Conservation (phyloP, 2,329 filamentous ascomycete species). For the Chaetomium globosum region DNA sequence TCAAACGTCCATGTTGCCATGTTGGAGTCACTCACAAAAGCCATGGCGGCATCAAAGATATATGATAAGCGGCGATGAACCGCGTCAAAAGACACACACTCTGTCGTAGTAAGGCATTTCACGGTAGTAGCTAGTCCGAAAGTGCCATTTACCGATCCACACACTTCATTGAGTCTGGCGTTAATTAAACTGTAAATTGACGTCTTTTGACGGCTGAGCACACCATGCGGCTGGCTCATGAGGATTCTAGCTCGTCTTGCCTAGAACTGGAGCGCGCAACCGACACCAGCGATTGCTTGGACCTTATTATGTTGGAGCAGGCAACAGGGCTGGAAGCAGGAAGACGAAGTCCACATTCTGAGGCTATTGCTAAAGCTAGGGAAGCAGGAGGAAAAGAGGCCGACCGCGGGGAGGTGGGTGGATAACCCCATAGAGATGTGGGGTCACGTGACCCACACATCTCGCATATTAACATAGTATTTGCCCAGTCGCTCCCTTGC, state of each 20-base stretch:
- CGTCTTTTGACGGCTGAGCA: neutral
- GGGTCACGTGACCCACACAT: no score
- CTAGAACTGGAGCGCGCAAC: neutral
- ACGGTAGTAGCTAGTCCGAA: no score
- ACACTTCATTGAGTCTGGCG: neutral
- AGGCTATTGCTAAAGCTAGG: no score
- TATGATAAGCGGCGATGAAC: neutral
- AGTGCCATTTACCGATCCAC: neutral
- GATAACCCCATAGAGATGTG: no score
- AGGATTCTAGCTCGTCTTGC: neutral
- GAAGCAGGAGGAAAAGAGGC: no score
- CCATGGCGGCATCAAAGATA: neutral
- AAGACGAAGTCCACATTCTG: no score
- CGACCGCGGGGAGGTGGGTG: no score
- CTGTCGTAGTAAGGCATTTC: neutral
- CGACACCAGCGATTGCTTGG: neutral
- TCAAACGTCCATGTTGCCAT: neutral
- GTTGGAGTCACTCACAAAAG: neutral
- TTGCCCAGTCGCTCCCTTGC: no score
- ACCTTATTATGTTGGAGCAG: no score
- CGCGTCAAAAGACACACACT: neutral
- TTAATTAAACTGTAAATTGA: neutral
- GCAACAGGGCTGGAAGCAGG: no score
- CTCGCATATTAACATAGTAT: no score
- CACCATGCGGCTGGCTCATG: neutral